Base-by-base conservation (phyloP, 768 basidiomycete genomes). In the Cystofilobasidium ferigula region DNA sequence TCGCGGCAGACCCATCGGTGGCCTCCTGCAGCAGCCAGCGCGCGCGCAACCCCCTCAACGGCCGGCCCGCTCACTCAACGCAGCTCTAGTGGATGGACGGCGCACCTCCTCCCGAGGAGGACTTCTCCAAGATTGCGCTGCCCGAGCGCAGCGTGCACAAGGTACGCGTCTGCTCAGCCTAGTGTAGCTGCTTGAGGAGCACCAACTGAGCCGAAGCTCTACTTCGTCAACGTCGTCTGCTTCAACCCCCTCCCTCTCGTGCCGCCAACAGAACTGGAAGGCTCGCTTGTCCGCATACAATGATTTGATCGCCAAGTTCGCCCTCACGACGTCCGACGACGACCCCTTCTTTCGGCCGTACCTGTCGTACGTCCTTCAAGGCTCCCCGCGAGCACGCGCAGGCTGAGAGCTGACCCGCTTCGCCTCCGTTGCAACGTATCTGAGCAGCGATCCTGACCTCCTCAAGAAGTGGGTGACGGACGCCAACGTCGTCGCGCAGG, bases 311-410 rank as follows among this genome's bases (percentile, higher is more conserved):
- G 86, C 87, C 77, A 85, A 83, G 65, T 95, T 95, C 76, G 84
- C 85, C 73, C 86, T 84, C 51, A 91, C 92, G 57, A 86, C 86
- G 71, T 91, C 90, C 57, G 94, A 98, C 75, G 83, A 84, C 70
- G 94, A 97, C 80, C 89, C 91, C 57, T 88, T 87, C 32, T 98
- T 99, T 80, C 85, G 84, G 71, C 88, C 89, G 16, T 98, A 91
- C 76, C 73, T 88, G 68, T 84, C 82, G 76, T 86, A 86, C 71
- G 78, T 84, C 35, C 85, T 87, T 74, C 77, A 86, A 34, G 20
- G 14, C 26, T 2, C 82, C 93, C 72, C 72, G 13, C 22, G 13
- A 35, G 42, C 13, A 32, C 40, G 54, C 16, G 4, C 16, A 13
- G 28, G 22, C 20, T 12, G 1, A 24, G 30, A 63, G 57, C 45